Evolutionary conservation across 139 green algal genomes (phyloP).

Genomic region (Choricystis sp.): DNA sequence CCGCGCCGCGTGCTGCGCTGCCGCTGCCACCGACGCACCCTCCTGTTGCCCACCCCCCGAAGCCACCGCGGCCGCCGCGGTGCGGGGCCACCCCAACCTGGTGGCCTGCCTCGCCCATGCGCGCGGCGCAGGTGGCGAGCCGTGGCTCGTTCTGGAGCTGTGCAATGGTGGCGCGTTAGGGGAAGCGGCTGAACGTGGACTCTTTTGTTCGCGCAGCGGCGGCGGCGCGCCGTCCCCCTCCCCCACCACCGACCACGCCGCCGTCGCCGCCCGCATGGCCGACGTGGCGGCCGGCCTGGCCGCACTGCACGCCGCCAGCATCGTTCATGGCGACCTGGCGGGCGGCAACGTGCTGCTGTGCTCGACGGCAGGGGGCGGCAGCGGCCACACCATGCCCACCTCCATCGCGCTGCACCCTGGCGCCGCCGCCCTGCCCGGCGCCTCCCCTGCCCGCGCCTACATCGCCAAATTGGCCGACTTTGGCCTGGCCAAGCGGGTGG

Average conservation of each 20-base stretch:
- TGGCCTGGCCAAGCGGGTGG: not conserved
- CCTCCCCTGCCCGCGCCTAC: not conserved
- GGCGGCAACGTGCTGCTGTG: not conserved
- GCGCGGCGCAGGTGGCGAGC: not conserved
- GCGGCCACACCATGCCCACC: too few species aligned
- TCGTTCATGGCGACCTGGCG: not conserved
- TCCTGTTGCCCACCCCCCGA: not conserved
- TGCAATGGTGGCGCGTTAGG: not conserved
- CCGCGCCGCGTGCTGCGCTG: not conserved
- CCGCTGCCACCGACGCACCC: not conserved
- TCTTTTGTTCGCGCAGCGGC: not conserved
- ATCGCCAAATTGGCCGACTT: not conserved
- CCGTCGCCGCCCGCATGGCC: not conserved
- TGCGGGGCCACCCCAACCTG: not conserved
- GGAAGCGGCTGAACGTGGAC: not conserved
- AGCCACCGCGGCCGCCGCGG: too few species aligned
- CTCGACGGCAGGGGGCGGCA: not conserved
- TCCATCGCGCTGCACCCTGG: not conserved
- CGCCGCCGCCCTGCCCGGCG: too few species aligned
- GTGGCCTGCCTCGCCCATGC: not conserved
- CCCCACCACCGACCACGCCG: not conserved
- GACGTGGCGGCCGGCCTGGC: not conserved
- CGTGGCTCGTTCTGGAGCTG: not conserved
- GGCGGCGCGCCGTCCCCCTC: not conserved
- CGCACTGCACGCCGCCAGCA: not conserved